Evolutionary conservation across 768 basidiomycete genomes (phyloP).

Genomic region (Trametes meyenii): DNA sequence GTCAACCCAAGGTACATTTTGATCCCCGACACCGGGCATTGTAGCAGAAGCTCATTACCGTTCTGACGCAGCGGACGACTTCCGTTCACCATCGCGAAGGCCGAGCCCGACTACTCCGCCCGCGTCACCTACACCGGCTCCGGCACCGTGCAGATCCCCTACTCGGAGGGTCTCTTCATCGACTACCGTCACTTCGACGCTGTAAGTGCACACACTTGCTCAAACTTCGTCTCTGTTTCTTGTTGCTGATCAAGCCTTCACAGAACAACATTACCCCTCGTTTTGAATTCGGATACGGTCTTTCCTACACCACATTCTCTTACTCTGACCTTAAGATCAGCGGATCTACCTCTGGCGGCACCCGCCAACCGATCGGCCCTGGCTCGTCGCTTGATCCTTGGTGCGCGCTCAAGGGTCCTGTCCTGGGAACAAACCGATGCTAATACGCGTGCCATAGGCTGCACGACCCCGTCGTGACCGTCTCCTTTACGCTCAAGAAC

Average conservation of each 20-base stretch:
- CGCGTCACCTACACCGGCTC: conserved; percentile 40
- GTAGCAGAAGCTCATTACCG: background rate
- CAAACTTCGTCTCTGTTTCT: background rate
- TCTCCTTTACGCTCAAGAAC: conserved; percentile 56
- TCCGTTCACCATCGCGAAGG: conserved; percentile 54
- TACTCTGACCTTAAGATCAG: conserved; percentile 51
- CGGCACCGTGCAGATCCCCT: conserved; percentile 49
- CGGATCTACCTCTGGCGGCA: conserved; percentile 41
- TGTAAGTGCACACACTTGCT: conserved; percentile 19
- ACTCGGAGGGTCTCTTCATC: conserved; percentile 59
- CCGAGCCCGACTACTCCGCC: conserved; percentile 55
- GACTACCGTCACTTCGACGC: conserved; percentile 63
- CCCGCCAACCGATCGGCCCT: conserved; percentile 44
- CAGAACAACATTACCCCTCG: conserved; percentile 49
- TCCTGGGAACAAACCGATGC: background rate
- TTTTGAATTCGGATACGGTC: conserved; percentile 72
- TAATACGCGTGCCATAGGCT: conserved; percentile 39
- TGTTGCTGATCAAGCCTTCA: background rate
- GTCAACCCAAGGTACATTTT: conserved; percentile 50
- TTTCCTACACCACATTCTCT: conserved; percentile 73
- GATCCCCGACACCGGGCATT: background rate
- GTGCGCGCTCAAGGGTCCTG: conserved; percentile 34
- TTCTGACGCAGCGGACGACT: conserved; percentile 39
- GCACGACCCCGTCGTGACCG: conserved; percentile 53
- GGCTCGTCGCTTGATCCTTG: conserved; percentile 57